Base-by-base conservation (phyloP, 139 green algal species). In the Eudorina sp. region DNA sequence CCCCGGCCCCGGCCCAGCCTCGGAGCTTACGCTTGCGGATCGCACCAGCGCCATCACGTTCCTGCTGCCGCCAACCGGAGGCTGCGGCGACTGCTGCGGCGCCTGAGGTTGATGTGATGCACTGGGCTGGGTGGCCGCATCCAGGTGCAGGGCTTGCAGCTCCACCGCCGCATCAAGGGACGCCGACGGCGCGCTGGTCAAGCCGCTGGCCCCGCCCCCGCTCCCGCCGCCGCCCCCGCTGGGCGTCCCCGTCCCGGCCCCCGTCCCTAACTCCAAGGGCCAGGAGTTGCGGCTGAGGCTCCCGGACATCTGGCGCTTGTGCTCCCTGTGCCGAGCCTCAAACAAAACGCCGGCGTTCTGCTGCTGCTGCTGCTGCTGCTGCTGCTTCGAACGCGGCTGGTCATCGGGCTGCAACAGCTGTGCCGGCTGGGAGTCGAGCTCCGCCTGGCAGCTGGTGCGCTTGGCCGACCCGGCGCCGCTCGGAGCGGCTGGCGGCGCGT, bases 141-240 rank as follows among this genome's bases (percentile, higher is more conserved):
- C 55, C 78, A 85, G 78, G 19, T 85, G 78, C 25, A 85, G 58
- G 40, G 78, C 58, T 40, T 74, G 78, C 55, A 85, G 55, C 55
- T 74, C 78, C 40, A 40, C 55, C 27, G 58, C 16, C 25, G 78
- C 78, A 4, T 51, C 55, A 13, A 84, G 7, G 53, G 76, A 84
- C 11, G 38, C 76, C 16, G 76, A 84, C 6, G 76, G 34, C 16
- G 51, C 76, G 38, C 38, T 34, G 16, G 29, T 14, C 11, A 83
- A 14, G 2, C 3, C 31, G 70, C 70, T 48, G 18, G 34, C 68
- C 45, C 45, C n/a, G 73, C 23, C 45, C 18, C 27, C 29, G 46
- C 14, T 51, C 23, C 45, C 73, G 46, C 8, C 40, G 11, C 29
- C n/a, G 27, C 19, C 13, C 18, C 27, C 27, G 73, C 4, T 13